Percentiles rank a stretch among this genome's conserved stretches.
These are phyloP conservation scores for Albizia julibrissin DNA, from an alignment of 306 rosid genomes.

Conservation along the genomic window DNA sequence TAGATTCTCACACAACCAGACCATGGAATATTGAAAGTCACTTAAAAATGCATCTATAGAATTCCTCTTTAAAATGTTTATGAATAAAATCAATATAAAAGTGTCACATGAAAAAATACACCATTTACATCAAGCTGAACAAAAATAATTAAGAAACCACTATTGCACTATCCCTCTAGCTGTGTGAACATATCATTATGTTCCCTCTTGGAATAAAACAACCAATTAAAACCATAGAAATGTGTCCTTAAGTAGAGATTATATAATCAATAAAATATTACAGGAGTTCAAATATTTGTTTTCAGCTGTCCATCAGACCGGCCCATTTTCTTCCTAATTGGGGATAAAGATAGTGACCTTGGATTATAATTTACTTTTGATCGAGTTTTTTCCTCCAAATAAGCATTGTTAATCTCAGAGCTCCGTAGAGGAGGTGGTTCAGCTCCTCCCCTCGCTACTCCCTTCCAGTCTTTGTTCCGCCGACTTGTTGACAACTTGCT, in stretches of 20 bases:
- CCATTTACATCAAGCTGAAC: background rate
- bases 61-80: background rate
- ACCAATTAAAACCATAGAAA: background rate
- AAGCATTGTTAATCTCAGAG: constrained; percentile 50
- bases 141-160: background rate
- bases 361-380: constrained; percentile 39
- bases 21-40: constrained; percentile 5
- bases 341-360: constrained; percentile 56
- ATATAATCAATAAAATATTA: constrained; percentile 19
- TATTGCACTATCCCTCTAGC: background rate
- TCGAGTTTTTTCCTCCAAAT: constrained; percentile 45
- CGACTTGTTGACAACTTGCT: constrained; percentile 54
- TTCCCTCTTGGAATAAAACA: background rate
- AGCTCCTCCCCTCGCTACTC: constrained; percentile 55
- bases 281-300: constrained; percentile 56
- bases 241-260: background rate
- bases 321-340: constrained; percentile 66
- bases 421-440: constrained; percentile 69
- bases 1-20: background rate
- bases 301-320: constrained; percentile 62
- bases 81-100: background rate
- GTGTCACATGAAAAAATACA: background rate
- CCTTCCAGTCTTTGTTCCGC: constrained; percentile 85
- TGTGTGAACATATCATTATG: constrained; percentile 9
- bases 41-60: constrained; percentile 14